Conservation (phyloP, 768 basidiomycete species). For the Rhizopogon roseolus region DNA sequence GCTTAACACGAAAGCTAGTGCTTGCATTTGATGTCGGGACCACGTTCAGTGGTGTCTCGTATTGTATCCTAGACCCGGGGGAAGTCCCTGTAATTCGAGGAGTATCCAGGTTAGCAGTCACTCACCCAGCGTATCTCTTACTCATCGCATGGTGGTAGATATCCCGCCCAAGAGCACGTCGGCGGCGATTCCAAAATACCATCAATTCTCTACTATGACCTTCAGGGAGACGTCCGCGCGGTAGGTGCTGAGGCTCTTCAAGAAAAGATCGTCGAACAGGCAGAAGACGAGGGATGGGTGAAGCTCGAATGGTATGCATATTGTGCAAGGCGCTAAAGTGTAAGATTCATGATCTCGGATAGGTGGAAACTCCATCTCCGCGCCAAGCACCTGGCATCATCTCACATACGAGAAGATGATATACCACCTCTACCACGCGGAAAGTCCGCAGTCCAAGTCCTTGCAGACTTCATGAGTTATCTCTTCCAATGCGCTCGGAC, state of each 20-base stretch:
- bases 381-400: conserved; percentile 18
- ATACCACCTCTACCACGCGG: conserved; percentile 19
- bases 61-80: conserved; percentile 32
- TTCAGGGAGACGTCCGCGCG: conserved; percentile 32
- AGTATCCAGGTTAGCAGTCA: conserved; percentile 18
- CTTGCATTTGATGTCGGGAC: conserved; percentile 42
- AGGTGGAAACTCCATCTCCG: conserved; percentile 35
- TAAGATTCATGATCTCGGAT: neutral
- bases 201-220: conserved; percentile 43
- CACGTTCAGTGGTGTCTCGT: conserved; percentile 37
- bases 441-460: conserved; percentile 14
- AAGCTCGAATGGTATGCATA: conserved; percentile 35
- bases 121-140: neutral
- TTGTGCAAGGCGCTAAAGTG: neutral
- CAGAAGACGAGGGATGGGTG: conserved; percentile 30
- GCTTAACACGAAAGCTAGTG: conserved; percentile 35
- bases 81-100: conserved; percentile 24
- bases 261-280: conserved; percentile 30
- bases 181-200: conserved; percentile 46
- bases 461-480: conserved; percentile 24
- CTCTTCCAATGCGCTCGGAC: conserved; percentile 17
- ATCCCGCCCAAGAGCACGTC: conserved; percentile 41
- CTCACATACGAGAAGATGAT: conserved; percentile 17
- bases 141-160: conserved; percentile 23
- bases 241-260: conserved; percentile 39